Evolutionary conservation across 169 alveolate species (phyloP).

Genomic region (Cryptosporidium felis): DNA sequence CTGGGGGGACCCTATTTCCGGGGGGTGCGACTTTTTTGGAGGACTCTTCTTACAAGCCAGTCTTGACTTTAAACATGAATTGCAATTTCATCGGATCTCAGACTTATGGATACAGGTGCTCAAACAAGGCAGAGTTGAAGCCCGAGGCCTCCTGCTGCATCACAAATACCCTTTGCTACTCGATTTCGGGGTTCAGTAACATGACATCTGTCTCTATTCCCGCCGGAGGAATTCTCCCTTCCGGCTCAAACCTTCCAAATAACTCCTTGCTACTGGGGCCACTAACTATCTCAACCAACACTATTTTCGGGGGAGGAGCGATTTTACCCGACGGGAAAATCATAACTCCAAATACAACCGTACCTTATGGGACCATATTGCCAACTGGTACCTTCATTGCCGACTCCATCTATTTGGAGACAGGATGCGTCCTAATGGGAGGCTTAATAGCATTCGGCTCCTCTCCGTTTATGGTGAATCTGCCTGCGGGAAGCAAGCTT

Average conservation of each 20-base stretch:
- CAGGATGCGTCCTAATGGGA: constrained; percentile 69
- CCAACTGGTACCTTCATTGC: constrained; percentile 66
- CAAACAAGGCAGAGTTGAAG: constrained; percentile 22
- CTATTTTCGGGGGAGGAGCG: constrained; percentile 68
- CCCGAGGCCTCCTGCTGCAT: constrained; percentile 45
- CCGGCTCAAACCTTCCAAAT: constrained; percentile 60
- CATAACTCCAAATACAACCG: constrained; percentile 62
- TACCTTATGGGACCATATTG: constrained; percentile 42
- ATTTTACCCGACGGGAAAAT: constrained; percentile 44
- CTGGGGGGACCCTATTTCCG: constrained; percentile 68
- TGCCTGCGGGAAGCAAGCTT: constrained; percentile 59
- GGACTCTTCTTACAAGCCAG: constrained; percentile 39
- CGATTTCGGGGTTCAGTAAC: constrained; percentile 52
- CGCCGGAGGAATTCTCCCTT: constrained; percentile 57
- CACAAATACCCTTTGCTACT: constrained; percentile 50
- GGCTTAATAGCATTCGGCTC: constrained; percentile 65
- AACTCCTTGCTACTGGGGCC: constrained; percentile 45
- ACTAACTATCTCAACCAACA: constrained; percentile 51
- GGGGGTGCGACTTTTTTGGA: constrained; percentile 66
- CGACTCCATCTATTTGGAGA: constrained; percentile 51
- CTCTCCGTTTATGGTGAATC: constrained; percentile 44
- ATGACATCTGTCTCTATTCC: constrained; percentile 69
- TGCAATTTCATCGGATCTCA: constrained; percentile 47
- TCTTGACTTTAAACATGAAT: constrained; percentile 40
- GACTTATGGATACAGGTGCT: constrained; percentile 55